These are phyloP conservation scores for Termitomyces sp. DNA, from an alignment of 768 basidiomycete species.

Conservation along the genomic window DNA sequence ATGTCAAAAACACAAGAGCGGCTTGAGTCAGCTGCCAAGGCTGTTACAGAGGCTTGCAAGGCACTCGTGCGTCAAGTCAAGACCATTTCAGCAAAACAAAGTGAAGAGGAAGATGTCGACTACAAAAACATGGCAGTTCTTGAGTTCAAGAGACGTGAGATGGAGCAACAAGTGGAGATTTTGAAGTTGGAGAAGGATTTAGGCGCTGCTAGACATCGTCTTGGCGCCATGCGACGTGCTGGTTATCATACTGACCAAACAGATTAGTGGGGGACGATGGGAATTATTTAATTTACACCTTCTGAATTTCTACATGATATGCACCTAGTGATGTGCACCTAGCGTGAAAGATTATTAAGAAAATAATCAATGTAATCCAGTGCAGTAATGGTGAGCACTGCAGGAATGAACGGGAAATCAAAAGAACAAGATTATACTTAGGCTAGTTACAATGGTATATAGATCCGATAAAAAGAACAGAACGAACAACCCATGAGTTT, in stretches of 20 bases:
- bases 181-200: conserved; percentile 94
- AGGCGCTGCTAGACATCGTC: conserved; percentile 74
- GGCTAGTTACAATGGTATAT: conserved; percentile 13
- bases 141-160: conserved; percentile 96
- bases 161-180: conserved; percentile 99
- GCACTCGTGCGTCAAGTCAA: conserved; percentile 96
- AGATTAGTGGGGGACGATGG: conserved; percentile 33
- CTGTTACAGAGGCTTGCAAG: conserved; percentile 95
- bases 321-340: conserved; percentile 14
- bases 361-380: neutral
- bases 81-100: conserved; percentile 82
- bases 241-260: conserved; percentile 88
- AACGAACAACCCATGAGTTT: conserved; percentile 6
- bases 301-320: conserved; percentile 14
- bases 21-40: conserved; percentile 93
- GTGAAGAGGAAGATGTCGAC: conserved; percentile 74
- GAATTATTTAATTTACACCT: conserved; percentile 10
- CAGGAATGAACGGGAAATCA: neutral
- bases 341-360: neutral
- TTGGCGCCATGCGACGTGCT: conserved; percentile 83
- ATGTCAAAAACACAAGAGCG: conserved; percentile 99
- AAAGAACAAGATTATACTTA: conserved; percentile 2
- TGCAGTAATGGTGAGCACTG: neutral
- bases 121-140: conserved; percentile 90
- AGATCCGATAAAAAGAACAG: conserved; percentile 12